Evolutionary conservation across 2,329 filamentous ascomycete species (phyloP).

Genomic region (Pseudogymnoascus sp.): DNA sequence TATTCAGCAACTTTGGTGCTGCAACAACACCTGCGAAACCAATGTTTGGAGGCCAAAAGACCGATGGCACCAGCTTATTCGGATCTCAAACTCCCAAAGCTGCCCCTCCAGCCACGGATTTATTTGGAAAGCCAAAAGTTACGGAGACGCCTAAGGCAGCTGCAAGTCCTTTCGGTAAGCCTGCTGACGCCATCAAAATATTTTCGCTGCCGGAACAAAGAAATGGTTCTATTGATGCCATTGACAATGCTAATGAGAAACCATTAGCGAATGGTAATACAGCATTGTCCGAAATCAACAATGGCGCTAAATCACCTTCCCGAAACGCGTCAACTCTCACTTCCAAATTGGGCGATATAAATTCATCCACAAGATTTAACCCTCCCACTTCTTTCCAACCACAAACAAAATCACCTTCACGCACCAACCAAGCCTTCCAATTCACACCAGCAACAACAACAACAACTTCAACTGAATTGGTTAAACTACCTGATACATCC

Average conservation of each 20-base stretch:
- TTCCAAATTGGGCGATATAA: conserved; percentile 3
- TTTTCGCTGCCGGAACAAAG: neutral
- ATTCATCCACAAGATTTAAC: conserved; percentile 1
- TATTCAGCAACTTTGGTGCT: conserved; percentile 6
- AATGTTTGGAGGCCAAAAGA: neutral
- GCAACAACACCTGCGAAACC: neutral
- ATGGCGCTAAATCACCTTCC: neutral
- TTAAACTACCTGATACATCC: neutral
- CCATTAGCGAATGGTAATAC: conserved; percentile 3
- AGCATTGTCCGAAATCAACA: conserved; percentile 1
- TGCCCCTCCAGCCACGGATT: neutral
- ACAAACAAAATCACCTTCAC: neutral
- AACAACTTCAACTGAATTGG: neutral
- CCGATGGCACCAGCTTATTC: neutral
- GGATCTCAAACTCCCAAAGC: neutral
- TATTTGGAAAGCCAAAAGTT: conserved; percentile 2
- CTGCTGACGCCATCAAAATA: neutral
- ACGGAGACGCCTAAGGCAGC: neutral
- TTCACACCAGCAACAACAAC: neutral
- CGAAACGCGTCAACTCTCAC: neutral
- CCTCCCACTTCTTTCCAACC: neutral
- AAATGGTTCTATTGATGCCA: neutral
- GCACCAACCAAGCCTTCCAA: neutral
- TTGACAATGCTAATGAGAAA: conserved; percentile 7
- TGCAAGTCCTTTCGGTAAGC: neutral